These are phyloP conservation scores for Termitomyces sp. DNA, from an alignment of 768 basidiomycete species.

Conservation along the genomic window DNA sequence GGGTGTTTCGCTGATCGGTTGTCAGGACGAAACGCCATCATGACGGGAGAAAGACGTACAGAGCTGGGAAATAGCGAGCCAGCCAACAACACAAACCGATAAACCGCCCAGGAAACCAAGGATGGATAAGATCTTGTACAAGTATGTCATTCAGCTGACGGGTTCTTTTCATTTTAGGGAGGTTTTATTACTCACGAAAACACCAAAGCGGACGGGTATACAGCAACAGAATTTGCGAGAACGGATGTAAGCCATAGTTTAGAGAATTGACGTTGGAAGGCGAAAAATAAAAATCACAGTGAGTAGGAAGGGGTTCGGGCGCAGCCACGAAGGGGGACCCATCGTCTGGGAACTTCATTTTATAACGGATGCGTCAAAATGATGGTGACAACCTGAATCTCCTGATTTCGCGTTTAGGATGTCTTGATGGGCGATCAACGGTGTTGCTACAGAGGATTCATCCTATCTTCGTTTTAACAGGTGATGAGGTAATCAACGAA, in stretches of 20 bases:
- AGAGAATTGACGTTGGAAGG: conserved; percentile 15
- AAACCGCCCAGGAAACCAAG: conserved; percentile 37
- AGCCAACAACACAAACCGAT: conserved; percentile 38
- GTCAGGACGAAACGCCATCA: background rate
- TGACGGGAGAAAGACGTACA: conserved; percentile 27
- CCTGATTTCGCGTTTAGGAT: conserved; percentile 10
- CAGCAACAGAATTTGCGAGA: conserved; percentile 60
- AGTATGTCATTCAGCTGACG: background rate
- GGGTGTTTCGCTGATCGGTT: conserved; percentile 24
- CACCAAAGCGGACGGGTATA: conserved; percentile 60
- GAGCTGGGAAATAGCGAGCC: conserved; percentile 38
- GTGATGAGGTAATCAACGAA: too few relatives aligned
- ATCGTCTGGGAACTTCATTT: background rate
- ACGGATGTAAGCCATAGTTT: conserved; percentile 44
- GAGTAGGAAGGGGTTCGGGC: conserved; percentile 23
- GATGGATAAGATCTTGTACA: conserved; percentile 35
- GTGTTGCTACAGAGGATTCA: conserved; percentile 1
- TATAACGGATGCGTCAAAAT: conserved; percentile 2
- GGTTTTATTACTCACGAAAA: conserved; percentile 36
- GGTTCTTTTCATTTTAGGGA: background rate
- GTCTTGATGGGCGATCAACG: conserved; percentile 11
- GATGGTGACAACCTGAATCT: conserved; percentile 7
- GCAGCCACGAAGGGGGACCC: conserved; percentile 28
- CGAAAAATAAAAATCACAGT: conserved; percentile 13
- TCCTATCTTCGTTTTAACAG: background rate